Evolutionary conservation across 345 rosid genomes (phyloP).

Genomic region (Limnanthes douglasii): DNA sequence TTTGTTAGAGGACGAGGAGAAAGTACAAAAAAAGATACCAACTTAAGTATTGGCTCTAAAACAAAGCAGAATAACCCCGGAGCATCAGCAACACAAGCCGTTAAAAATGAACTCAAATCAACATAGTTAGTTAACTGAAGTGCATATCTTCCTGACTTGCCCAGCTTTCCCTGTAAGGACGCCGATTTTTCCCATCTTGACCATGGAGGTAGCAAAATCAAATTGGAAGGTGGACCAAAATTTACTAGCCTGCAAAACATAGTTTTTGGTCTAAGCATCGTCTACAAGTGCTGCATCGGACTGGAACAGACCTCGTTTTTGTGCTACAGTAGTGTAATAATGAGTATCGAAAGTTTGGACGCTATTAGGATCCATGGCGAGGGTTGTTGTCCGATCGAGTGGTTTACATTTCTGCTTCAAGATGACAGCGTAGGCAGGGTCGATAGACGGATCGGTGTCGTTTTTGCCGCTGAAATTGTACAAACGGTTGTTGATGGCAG

Average conservation of each 20-base stretch:
- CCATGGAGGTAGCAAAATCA: slow-evolving; percentile 33
- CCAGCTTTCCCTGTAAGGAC: slow-evolving; percentile 24
- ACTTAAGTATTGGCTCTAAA: too few species aligned
- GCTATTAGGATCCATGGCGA: slow-evolving; percentile 41
- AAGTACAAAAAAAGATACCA: too few species aligned
- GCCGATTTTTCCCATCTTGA: slow-evolving; percentile 26
- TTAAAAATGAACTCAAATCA: too few species aligned
- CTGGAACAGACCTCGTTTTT: slow-evolving; percentile 26
- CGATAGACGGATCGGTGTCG: slow-evolving; percentile 31
- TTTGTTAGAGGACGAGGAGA: too few species aligned
- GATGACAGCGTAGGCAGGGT: slow-evolving; percentile 13
- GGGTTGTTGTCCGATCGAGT: slow-evolving; percentile 8
- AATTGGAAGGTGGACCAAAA: slow-evolving; percentile 6
- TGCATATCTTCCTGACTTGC: slow-evolving; percentile 28
- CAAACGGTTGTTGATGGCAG: slow-evolving; percentile 11
- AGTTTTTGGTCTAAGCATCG: slow-evolving; percentile 12
- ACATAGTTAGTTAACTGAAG: slow-evolving; percentile 7
- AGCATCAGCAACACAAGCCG: too few species aligned
- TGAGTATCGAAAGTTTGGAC: slow-evolving; percentile 19
- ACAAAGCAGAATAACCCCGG: too few species aligned
- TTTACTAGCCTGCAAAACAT: slow-evolving; percentile 8
- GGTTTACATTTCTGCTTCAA: slow-evolving; percentile 27
- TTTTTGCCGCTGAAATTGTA: slow-evolving; percentile 37
- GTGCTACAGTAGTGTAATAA: slow-evolving; percentile 19
- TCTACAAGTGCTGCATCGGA: slow-evolving; percentile 38